A percentile compares a stretch with the other conserved stretches of the same genome.
These are phyloP conservation scores for Phlebopus sp. DNA, from an alignment of 1,284 basidiomycete genomes.

Conservation along the genomic window DNA sequence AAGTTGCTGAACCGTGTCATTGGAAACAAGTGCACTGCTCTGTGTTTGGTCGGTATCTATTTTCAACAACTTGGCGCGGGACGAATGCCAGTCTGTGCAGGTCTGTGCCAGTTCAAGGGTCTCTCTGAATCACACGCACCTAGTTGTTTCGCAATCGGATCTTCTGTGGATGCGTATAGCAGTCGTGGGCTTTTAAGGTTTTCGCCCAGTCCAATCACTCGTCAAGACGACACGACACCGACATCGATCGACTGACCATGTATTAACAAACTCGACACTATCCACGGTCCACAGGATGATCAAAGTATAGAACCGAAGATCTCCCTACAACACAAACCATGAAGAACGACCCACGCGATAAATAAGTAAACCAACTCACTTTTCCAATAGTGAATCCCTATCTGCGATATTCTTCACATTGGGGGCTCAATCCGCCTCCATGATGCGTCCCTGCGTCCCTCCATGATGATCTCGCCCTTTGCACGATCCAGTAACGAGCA, in stretches of 20 bases:
- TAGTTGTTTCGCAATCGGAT: conserved; percentile 19
- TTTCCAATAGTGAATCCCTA: conserved; percentile 25
- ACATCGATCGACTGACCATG: conserved; percentile 35
- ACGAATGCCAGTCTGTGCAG: background rate
- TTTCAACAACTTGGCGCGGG: conserved; percentile 2
- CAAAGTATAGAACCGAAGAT: conserved; percentile 66
- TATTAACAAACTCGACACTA: conserved; percentile 41
- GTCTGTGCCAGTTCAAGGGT: too few relatives aligned
- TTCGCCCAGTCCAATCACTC: conserved; percentile 4
- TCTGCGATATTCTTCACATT: conserved; percentile 18
- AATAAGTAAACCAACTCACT: conserved; percentile 21
- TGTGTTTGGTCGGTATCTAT: conserved; percentile 46
- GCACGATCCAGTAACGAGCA: conserved; percentile 44
- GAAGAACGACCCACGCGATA: conserved; percentile 29
- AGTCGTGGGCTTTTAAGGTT: conserved; percentile 23
- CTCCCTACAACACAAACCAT: too few relatives aligned
- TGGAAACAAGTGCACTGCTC: conserved; percentile 52
- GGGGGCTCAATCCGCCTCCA: conserved; percentile 26
- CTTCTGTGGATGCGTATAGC: conserved; percentile 32
- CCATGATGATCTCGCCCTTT: conserved; percentile 45
- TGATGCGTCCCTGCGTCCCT: conserved; percentile 47
- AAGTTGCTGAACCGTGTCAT: conserved; percentile 52
- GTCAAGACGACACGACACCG: background rate
- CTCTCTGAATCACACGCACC: conserved; percentile 22
- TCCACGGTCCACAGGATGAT: conserved; percentile 56